Base-by-base conservation (phyloP, 805 yeast species). In the Kuraishia hungarica region DNA sequence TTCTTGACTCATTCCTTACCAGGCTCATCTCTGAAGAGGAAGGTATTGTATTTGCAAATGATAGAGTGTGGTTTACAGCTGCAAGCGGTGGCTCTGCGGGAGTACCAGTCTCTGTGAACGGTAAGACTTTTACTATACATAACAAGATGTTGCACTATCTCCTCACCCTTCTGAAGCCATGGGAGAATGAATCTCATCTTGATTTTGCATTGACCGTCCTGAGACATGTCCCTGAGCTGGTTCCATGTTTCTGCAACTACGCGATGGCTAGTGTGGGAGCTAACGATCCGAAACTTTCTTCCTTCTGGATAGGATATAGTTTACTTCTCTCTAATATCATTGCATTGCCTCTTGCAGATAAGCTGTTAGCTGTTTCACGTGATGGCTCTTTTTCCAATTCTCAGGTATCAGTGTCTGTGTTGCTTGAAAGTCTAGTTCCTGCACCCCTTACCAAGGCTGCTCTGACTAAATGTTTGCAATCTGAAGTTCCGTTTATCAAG, bases 271-370 rank as follows among this genome's bases (percentile, higher is more conserved):
- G 84, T 2, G 82, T 84, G 54, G 91, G 92, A 20, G 73, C 82
- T 20, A 86, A 88, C 64, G 96, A 88, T 58, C 96, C 97, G 0
- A 81, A 84, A 52, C 71, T 87, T 55, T 76, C 93, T 1, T 84
- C 93, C 13, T 89, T 87, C 72, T 92, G 96, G 91, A 75, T 90
- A 51, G 87, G 94, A 7, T 86, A 81, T 68, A 79, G 89, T 0
- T 72, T 85, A 24, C 67, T 89, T 1, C 70, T 85, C 50, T 75
- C 84, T 1, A 80, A 82, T 56, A 74, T 88, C 5, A 75, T 89
- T n/a, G 74, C 76, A 28, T 60, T 84, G 2, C 80, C 82, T 1
- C 64, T 86, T 7, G 90, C 94, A 0, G 59, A 57, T 39, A 23
- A 39, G 3, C 28, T 47, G 2, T 17, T 28, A 21, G 10, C 26